phyloP scores from a whole-genome alignment of 2,329 filamentous ascomycete genomes.

The Fusarium burgessii region DNA sequence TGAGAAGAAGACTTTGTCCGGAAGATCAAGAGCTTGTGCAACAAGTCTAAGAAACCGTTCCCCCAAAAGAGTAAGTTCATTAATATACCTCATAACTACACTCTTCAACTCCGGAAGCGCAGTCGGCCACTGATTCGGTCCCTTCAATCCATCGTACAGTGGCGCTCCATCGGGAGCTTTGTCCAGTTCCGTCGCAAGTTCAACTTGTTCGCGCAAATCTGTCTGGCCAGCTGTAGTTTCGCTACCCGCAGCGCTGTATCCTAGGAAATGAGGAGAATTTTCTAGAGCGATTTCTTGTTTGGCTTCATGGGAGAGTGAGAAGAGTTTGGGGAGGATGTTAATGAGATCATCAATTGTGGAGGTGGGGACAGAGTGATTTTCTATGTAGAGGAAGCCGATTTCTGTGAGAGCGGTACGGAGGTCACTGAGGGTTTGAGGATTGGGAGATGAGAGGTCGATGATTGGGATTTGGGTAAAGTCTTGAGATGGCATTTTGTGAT shows the following conservation, averaged over 20 bases:
- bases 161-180: constrained; percentile 52
- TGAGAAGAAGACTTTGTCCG: constrained; percentile 60
- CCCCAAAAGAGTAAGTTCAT: constrained; percentile 62
- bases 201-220: constrained; percentile 69
- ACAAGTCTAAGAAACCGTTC: constrained; percentile 67
- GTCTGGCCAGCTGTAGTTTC: constrained; percentile 66
- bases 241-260: constrained; percentile 66
- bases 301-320: constrained; percentile 52
- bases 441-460: constrained; percentile 60
- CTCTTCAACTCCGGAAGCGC: constrained; percentile 50
- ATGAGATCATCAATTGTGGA: constrained; percentile 53
- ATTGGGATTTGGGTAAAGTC: constrained; percentile 59
- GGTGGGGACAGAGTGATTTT: constrained; percentile 59
- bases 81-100: constrained; percentile 62
- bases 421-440: constrained; percentile 55
- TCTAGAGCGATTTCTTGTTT: constrained; percentile 59
- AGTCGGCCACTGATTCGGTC: constrained; percentile 63
- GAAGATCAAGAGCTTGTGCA: constrained; percentile 65
- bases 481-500: constrained; percentile 6
- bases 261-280: constrained; percentile 71
- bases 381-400: constrained; percentile 66
- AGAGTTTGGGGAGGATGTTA: constrained; percentile 57
- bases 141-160: constrained; percentile 58
- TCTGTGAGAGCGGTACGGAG: constrained; percentile 62
- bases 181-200: constrained; percentile 67